Evolutionary conservation across 1,139 yeast genomes (phyloP), one percentile per base, ranked within the genome.

Genomic region (Saccharomycopsis hybrid): DNA sequence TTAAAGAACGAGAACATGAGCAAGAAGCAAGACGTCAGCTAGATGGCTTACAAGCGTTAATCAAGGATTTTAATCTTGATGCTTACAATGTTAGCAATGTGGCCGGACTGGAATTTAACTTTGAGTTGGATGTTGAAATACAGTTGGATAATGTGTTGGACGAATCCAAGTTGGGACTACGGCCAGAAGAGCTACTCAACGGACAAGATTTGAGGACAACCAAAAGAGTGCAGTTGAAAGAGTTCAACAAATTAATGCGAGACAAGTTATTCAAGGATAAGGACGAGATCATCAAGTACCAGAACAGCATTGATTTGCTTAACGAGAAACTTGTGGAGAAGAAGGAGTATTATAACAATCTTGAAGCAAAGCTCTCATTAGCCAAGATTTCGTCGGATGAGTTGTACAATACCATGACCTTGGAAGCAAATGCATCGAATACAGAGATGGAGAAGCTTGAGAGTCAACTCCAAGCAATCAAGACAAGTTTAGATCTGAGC

Each of bases 371-470:
- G 54, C 68, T 84, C 46, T 70, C 78, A 4, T 73, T 77, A 27
- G 67, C 72, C 35, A 80, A 80, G 58, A 68, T 74, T 37, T 72
- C 73, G 32, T 78, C 77, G 56, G 86, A 82, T 49, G 81, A 79
- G 49, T 69, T 78, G 24, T 73, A 74, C 60, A 80, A 79, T 55
- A 70, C 77, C 41, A 76, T 78, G 76, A 70, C 74, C 49, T 70
- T 77, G 54, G 80, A 80, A 56, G 68, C 77, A 32, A 70, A 77
- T 40, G 68, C 77, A 33, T 75, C 79, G 53, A 75, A 78, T 49
- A 75, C 82, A 27, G 88, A 85, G 60, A 77, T 82, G 47, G 90
- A 83, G 60, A 76, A 76, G 58, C 65, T 80, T 48, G 86, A 81
- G 54, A 73, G 80, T 40, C 87, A 82, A 53, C 67, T 83, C 43